Evolutionary conservation across 176 grass and related monocot genomes (phyloP), one percentile per base, ranked within the genome.

Genomic region (Typha latifolia): DNA sequence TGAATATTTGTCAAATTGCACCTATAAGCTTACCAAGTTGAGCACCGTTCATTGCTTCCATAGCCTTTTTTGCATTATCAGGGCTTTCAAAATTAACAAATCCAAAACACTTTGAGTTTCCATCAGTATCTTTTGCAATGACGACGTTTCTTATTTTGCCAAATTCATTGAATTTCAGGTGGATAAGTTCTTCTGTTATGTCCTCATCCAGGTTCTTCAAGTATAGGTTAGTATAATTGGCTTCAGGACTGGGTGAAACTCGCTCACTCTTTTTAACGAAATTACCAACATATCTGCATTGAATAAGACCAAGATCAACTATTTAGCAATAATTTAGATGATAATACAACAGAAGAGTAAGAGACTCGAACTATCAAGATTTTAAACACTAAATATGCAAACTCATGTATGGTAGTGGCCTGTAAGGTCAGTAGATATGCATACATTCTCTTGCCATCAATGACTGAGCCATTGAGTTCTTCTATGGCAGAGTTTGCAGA

Each of bases 171-270:
- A 83, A 83, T 47, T 83, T 83, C 26, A 83, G 75, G 49, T 67
- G 47, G 13, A 83, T 64, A 51, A 83, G 81, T 24, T 73, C 74
- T 62, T 83, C 81, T 68, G 75, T 77, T 55, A 83, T 83, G 51
- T 83, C 81, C 63, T 83, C 49, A 49, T 83, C 81, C 8, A 83
- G 68, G 52, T 83, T 83, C 55, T 83, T 83, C 56, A 83, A 72
- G 63, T 78, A 78, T 3, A 83, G 12, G 20, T 83, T 83, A 27
- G 74, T 83, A 19, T 73, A 83, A 27, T 72, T 71, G 37, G 37
- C 37, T 20, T 83, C 74, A 13, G 47, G 74, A 32, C 23, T 63
- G 1, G 52, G 12, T 22, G 48, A 32, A 14, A 22, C 26, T 31
- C 81, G 74, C 1, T 83, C 75, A 5, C 74, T 83, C 52, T 69